Base-by-base conservation (phyloP, 805 yeast species). In the Lachancea sp. region DNA sequence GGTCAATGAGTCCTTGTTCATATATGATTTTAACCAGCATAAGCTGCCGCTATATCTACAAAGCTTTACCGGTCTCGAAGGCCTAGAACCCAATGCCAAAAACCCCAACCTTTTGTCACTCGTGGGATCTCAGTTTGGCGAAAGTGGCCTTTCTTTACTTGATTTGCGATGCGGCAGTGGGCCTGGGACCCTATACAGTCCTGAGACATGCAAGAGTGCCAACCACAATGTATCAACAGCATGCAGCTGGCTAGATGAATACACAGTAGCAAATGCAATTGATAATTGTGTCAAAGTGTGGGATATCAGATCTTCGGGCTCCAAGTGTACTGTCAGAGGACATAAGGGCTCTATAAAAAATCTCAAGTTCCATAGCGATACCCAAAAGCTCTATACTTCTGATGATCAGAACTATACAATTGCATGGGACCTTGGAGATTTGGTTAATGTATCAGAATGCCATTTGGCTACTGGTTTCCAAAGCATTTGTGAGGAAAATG, bases 101-200 rank as follows among this genome's bases (percentile, higher is more conserved):
- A 70, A 4, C 50, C 62, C 35, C 58, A 73, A 32, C 70, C 69
- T 49, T 76, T 79, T 18, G 62, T 80, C 17, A 52, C 80, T 40
- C 82, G 47, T 51, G 15, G 58, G 60, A n/a, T 48, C 87, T 0
- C 61, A 82, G 2, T 78, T 83, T 44, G 87, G 87, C 4, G 70
- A 71, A 18, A 78, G 78, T 54, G 96, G 95, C 2, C 71, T 86
- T 8, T 79, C 92, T 0, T 60, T 87, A 29, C 71, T 78, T 46
- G 96, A 87, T 59, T 61, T 84, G 47, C 69, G 95, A 48, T 68
- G 71, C 3, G 45, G 44, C 16, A 36, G 40, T 7, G 45, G 40
- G 8, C 40, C 35, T 17, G 50, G 47, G n/a, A 48, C 47, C 28
- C 28, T 52, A 13, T 52, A 49, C 35, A 48, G 50, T 22, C 60